Evolutionary conservation across 495 filamentous ascomycete species (phyloP).

Genomic region (Lophiotrema nucula): DNA sequence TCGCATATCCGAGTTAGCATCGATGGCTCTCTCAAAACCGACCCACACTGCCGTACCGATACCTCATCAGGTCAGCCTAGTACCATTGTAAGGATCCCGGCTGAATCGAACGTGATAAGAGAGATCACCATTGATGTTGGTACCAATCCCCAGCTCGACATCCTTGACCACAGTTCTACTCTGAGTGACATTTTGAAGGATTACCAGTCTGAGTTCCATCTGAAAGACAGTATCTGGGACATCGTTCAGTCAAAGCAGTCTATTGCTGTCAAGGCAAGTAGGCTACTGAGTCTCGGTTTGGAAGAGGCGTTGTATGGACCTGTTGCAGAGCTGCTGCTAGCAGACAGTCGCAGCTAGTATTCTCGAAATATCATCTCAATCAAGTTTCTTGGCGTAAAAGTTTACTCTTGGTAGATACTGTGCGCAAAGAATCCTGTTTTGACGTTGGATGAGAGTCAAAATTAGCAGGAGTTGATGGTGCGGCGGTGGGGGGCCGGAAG

Average conservation of each 20-base stretch:
- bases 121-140: background rate
- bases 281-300: background rate
- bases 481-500: too few relatives aligned
- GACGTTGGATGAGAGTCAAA: too few relatives aligned
- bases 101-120: background rate
- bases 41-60: background rate
- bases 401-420: too few relatives aligned
- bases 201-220: background rate
- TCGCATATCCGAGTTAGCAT: background rate
- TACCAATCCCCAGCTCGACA: background rate
- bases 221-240: constrained; percentile 2
- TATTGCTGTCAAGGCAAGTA: background rate
- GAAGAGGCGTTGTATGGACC: background rate
- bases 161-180: background rate
- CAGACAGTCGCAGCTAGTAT: background rate
- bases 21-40: background rate
- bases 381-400: too few relatives aligned
- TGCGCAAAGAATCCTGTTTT: too few relatives aligned
- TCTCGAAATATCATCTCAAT: background rate
- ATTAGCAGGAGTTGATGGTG: too few relatives aligned
- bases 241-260: background rate
- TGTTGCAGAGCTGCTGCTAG: background rate
- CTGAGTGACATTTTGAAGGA: background rate
- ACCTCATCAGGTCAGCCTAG: background rate
- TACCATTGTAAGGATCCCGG: background rate